A percentile compares a stretch with the other conserved stretches of the same genome.
These are phyloP conservation scores for Alternaria infectoria DNA, from an alignment of 2,329 filamentous ascomycete species.

Conservation along the genomic window DNA sequence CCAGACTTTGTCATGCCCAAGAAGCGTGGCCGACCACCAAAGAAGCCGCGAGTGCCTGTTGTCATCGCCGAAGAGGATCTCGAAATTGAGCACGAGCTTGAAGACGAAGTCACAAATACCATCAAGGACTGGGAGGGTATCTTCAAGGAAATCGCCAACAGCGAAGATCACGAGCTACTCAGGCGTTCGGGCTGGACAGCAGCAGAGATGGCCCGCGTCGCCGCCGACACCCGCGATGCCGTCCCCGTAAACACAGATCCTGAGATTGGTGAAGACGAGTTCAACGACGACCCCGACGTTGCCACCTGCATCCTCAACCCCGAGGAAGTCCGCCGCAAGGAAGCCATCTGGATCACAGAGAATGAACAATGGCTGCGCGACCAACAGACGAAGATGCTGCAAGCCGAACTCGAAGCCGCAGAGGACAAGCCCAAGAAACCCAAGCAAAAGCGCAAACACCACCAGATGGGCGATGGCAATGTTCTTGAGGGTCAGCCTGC, in stretches of 20 bases:
- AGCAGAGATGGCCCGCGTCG: slow-evolving; percentile 32
- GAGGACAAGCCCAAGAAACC: slow-evolving; percentile 57
- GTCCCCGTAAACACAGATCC: slow-evolving; percentile 41
- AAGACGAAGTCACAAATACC: slow-evolving; percentile 51
- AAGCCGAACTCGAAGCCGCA: slow-evolving; percentile 68
- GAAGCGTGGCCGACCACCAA: slow-evolving; percentile 47
- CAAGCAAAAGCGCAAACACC: slow-evolving; percentile 52
- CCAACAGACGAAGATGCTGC: slow-evolving; percentile 82
- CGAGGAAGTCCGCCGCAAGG: slow-evolving; percentile 80
- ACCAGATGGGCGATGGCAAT: slow-evolving; percentile 49
- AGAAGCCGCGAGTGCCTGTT: slow-evolving; percentile 37
- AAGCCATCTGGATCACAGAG: slow-evolving; percentile 90
- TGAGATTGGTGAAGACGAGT: slow-evolving; percentile 79
- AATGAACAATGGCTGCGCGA: slow-evolving; percentile 92
- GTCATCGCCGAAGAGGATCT: slow-evolving; percentile 54
- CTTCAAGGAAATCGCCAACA: slow-evolving; percentile 38
- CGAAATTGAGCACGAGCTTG: slow-evolving; percentile 54
- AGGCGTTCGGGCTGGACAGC: slow-evolving; percentile 36
- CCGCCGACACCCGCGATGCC: slow-evolving; percentile 31
- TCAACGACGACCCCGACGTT: slow-evolving; percentile 89
- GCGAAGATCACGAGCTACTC: slow-evolving; percentile 39
- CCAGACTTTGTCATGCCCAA: slow-evolving; percentile 36
- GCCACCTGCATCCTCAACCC: slow-evolving; percentile 75
- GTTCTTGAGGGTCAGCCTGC: slow-evolving; percentile 53
- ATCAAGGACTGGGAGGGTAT: slow-evolving; percentile 39